Conservation (phyloP, 495 filamentous ascomycete species). For the Lichina pygmaea region DNA sequence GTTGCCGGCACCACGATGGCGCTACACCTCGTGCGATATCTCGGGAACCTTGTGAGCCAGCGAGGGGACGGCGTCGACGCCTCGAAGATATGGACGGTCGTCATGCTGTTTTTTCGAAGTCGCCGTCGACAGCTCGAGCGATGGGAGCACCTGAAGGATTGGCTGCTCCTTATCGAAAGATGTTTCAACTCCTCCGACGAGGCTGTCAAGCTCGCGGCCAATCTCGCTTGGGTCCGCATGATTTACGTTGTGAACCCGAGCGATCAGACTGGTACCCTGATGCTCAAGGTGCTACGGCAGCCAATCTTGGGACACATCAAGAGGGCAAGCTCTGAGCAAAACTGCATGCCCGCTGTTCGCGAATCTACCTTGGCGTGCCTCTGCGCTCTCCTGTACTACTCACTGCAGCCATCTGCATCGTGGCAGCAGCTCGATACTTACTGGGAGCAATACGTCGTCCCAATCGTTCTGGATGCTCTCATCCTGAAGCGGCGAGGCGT, state of each 20-base stretch:
- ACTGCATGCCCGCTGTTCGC: constrained; percentile 22
- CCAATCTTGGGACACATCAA: constrained; percentile 45
- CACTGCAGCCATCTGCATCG: constrained; percentile 40
- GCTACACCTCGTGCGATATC: constrained; percentile 34
- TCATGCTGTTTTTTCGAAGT: constrained; percentile 46
- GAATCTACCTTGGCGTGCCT: constrained; percentile 39
- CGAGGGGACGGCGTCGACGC: constrained; percentile 36
- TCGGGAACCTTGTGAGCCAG: constrained; percentile 39
- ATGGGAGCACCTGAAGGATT: constrained; percentile 47
- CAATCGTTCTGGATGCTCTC: constrained; percentile 12
- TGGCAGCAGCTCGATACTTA: constrained; percentile 36
- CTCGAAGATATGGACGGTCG: constrained; percentile 71
- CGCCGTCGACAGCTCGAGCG: constrained; percentile 30
- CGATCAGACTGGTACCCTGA: constrained; percentile 25
- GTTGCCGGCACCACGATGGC: constrained; percentile 28
- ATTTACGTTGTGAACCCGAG: constrained; percentile 40
- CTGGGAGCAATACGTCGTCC: constrained; percentile 52
- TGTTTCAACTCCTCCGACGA: constrained; percentile 65
- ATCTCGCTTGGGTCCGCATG: constrained; percentile 60
- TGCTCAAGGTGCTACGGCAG: constrained; percentile 38
- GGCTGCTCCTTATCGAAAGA: constrained; percentile 47
- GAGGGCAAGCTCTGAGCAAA: constrained; percentile 28
- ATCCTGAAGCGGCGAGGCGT: constrained; percentile 10
- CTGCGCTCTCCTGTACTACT: constrained; percentile 64
- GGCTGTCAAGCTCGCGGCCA: constrained; percentile 45